These are phyloP conservation scores for Kodamaea nitidulidarum DNA, from an alignment of 805 yeast genomes.

Conservation along the genomic window DNA sequence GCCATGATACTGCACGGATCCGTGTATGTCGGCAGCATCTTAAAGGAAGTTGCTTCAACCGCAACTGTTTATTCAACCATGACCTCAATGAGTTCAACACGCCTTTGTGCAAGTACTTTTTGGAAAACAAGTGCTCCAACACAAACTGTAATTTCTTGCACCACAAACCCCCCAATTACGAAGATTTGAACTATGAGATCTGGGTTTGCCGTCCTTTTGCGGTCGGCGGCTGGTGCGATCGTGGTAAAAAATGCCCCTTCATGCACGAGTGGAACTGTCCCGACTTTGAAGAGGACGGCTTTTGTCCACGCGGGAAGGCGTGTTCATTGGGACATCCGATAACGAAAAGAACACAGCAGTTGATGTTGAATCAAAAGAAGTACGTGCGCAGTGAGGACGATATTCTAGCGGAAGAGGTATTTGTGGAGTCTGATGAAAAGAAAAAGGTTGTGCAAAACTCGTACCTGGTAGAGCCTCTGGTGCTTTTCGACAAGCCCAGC, in stretches of 20 bases:
- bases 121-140: slow-evolving; percentile 26
- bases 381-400: slow-evolving; percentile 13
- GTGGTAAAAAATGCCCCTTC: slow-evolving; percentile 55
- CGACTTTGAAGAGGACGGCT: slow-evolving; percentile 59
- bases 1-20: slow-evolving; percentile 48
- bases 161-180: slow-evolving; percentile 45
- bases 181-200: slow-evolving; percentile 34
- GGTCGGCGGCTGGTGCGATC: slow-evolving; percentile 61
- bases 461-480: slow-evolving; percentile 30
- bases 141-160: slow-evolving; percentile 54
- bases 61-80: slow-evolving; percentile 56
- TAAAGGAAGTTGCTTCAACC: slow-evolving; percentile 43
- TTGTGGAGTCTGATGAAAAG: slow-evolving; percentile 14
- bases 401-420: slow-evolving; percentile 12
- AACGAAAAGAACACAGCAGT: slow-evolving; percentile 24
- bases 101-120: slow-evolving; percentile 29
- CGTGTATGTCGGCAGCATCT: slow-evolving; percentile 53
- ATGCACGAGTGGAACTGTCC: slow-evolving; percentile 66
- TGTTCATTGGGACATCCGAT: slow-evolving; percentile 53
- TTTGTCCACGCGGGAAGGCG: slow-evolving; percentile 48
- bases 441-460: slow-evolving; percentile 21
- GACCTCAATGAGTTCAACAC: slow-evolving; percentile 55
- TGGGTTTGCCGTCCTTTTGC: slow-evolving; percentile 65
- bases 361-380: slow-evolving; percentile 19
- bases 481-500: slow-evolving; percentile 17